Percentiles rank a stretch among this genome's conserved stretches.
Conservation (phyloP, 768 basidiomycete species). For the Dioszegia crocea region DNA sequence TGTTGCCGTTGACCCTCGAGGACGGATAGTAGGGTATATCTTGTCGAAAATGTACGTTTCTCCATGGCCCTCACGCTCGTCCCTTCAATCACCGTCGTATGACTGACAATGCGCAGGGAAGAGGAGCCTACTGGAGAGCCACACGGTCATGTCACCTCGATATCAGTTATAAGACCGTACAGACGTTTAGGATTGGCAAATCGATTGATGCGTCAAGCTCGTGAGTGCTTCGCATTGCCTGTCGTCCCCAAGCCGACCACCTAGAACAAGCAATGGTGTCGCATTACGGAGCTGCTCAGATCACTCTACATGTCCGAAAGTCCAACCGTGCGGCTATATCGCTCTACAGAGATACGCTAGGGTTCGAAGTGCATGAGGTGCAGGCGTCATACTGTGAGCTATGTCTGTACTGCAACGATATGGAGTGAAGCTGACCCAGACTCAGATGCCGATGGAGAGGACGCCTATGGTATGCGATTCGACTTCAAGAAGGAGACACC, state of each 20-base stretch:
- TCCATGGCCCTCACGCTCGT: neutral
- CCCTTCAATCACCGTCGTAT: neutral
- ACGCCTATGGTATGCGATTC: constrained; percentile 86
- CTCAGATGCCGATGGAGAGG: constrained; percentile 88
- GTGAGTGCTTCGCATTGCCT: constrained; percentile 55
- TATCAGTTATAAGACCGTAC: constrained; percentile 86
- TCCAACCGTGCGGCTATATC: constrained; percentile 89
- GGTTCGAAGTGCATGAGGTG: constrained; percentile 77
- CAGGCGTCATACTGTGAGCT: constrained; percentile 87
- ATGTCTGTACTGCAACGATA: neutral
- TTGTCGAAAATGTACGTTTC: constrained; percentile 81
- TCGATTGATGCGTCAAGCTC: constrained; percentile 87
- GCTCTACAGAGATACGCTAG: constrained; percentile 81
- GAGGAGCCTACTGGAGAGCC: constrained; percentile 60
- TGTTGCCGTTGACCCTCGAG: constrained; percentile 84
- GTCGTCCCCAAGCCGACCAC: neutral
- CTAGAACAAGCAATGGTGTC: constrained; percentile 86
- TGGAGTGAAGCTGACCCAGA: neutral
- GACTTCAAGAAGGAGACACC: constrained; percentile 28
- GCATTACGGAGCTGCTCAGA: constrained; percentile 76
- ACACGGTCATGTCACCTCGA: constrained; percentile 93
- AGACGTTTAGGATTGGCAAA: constrained; percentile 88
- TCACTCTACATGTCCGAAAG: constrained; percentile 86
- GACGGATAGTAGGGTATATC: constrained; percentile 88
- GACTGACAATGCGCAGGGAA: constrained; percentile 49